These are phyloP conservation scores for Viola odorata DNA, from an alignment of 345 rosid genomes.

Conservation along the genomic window DNA sequence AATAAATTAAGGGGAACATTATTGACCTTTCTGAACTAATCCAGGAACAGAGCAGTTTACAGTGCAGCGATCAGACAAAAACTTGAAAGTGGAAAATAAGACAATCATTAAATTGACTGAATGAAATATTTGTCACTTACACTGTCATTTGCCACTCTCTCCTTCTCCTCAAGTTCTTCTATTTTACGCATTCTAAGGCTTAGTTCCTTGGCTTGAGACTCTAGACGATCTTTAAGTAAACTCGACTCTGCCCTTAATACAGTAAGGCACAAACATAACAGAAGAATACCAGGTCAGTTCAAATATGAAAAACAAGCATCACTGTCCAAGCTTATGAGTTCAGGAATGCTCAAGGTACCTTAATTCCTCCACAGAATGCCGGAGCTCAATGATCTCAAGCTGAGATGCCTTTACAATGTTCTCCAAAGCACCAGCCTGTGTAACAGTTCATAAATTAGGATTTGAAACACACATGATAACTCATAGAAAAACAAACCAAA, in stretches of 20 bases:
- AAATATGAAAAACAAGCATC: background rate
- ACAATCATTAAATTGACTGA: background rate
- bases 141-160: conserved; percentile 86
- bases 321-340: background rate
- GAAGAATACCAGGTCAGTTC: conserved; percentile 16
- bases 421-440: conserved; percentile 92
- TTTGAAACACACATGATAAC: background rate
- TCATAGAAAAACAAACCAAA: background rate
- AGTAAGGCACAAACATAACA: conserved; percentile 19
- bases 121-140: conserved; percentile 38
- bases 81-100: no score
- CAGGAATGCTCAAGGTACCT: conserved; percentile 39
- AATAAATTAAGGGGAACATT: conserved; percentile 2
- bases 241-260: conserved; percentile 75
- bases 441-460: conserved; percentile 10
- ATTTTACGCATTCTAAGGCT: conserved; percentile 56
- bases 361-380: conserved; percentile 67
- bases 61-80: no score
- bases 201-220: conserved; percentile 76
- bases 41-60: background rate
- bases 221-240: conserved; percentile 57
- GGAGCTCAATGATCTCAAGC: conserved; percentile 72
- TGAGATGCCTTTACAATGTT: conserved; percentile 88
- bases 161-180: conserved; percentile 87
- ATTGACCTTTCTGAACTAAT: background rate